These are phyloP conservation scores for Cladosporium sp. DNA, from an alignment of 2,329 filamentous ascomycete genomes.

Conservation along the genomic window DNA sequence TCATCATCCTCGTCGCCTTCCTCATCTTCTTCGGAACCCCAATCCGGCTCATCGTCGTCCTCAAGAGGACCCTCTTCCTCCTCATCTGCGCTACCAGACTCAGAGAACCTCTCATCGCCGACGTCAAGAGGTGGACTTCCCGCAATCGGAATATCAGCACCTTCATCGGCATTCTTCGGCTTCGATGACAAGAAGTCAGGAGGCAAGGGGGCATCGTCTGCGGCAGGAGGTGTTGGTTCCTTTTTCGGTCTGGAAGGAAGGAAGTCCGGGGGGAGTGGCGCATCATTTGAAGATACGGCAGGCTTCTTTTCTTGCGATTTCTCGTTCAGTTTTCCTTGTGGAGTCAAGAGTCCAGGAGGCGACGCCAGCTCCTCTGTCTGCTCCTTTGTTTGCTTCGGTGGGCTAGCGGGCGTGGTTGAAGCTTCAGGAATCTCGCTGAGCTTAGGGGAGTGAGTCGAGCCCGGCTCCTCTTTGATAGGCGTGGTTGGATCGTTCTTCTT, in stretches of 20 bases:
- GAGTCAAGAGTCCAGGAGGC: constrained; percentile 4
- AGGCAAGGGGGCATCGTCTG: constrained; percentile 37
- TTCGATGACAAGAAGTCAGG: constrained; percentile 36
- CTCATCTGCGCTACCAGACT: constrained; percentile 24
- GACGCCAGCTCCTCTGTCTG: constrained; percentile 7
- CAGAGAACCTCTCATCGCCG: constrained; percentile 24
- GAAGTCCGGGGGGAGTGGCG: constrained; percentile 44
- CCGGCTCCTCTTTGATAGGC: constrained; percentile 37
- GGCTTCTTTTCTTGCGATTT: constrained; percentile 31
- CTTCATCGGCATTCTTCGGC: constrained; percentile 17
- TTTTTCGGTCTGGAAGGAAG: constrained; percentile 23
- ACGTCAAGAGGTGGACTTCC: constrained; percentile 45
- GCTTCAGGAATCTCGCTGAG: constrained; percentile 34
- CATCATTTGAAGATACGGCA: constrained; percentile 24
- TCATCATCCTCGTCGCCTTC: constrained; percentile 37
- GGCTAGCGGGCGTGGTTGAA: constrained; percentile 33
- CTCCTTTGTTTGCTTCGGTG: constrained; percentile 17
- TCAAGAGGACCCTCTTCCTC: constrained; percentile 32
- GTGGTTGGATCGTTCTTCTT: constrained; percentile 25
- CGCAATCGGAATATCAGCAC: constrained; percentile 41
- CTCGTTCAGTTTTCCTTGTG: background rate
- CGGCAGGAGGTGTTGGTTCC: constrained; percentile 14
- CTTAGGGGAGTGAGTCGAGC: constrained; percentile 26
- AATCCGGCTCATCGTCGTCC: constrained; percentile 26
- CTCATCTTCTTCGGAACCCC: constrained; percentile 24